A percentile compares a stretch with the other conserved stretches of the same genome.
These are phyloP conservation scores for Simplicillium aogashimaense DNA, from an alignment of 2,329 filamentous ascomycete genomes.

Conservation along the genomic window DNA sequence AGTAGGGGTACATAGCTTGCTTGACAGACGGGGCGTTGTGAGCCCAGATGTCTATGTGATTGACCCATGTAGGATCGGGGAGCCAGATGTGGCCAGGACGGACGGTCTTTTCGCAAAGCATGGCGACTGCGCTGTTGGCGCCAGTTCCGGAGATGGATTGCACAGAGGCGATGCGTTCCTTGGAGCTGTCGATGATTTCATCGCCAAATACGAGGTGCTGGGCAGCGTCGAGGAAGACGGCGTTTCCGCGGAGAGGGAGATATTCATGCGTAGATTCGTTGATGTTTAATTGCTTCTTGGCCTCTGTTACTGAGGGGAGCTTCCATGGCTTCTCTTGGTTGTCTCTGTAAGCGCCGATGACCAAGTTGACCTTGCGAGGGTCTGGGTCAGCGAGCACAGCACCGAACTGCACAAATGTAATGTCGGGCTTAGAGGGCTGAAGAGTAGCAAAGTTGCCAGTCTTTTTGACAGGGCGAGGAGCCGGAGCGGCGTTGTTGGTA, in stretches of 20 bases:
- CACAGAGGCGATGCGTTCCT: constrained; percentile 12
- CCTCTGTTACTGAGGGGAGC: constrained; percentile 75
- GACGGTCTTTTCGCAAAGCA: constrained; percentile 12
- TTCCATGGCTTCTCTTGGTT: constrained; percentile 88
- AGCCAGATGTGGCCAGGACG: constrained; percentile 18
- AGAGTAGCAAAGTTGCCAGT: too few relatives aligned
- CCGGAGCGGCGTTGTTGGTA: too few relatives aligned
- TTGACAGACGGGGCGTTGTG: constrained; percentile 11
- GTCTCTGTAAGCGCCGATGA: constrained; percentile 70
- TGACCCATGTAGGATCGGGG: constrained; percentile 37
- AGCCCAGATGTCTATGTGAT: constrained; percentile 21
- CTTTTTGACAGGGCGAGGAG: too few relatives aligned
- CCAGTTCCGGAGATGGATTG: constrained; percentile 26
- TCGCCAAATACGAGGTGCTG: constrained; percentile 14
- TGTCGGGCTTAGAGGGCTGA: neutral
- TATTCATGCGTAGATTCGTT: constrained; percentile 68
- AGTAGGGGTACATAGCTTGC: constrained; percentile 19
- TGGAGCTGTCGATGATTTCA: constrained; percentile 1
- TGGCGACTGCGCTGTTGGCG: constrained; percentile 19
- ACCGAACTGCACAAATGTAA: neutral
- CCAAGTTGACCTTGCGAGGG: constrained; percentile 26
- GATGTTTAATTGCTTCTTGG: constrained; percentile 37
- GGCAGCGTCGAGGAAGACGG: constrained; percentile 42
- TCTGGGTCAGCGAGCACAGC: constrained; percentile 9
- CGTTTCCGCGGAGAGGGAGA: constrained; percentile 76